A percentile compares a stretch with the other conserved stretches of the same genome.
phyloP scores from a whole-genome alignment of 345 rosid species.

The Aethionema arabicum region DNA sequence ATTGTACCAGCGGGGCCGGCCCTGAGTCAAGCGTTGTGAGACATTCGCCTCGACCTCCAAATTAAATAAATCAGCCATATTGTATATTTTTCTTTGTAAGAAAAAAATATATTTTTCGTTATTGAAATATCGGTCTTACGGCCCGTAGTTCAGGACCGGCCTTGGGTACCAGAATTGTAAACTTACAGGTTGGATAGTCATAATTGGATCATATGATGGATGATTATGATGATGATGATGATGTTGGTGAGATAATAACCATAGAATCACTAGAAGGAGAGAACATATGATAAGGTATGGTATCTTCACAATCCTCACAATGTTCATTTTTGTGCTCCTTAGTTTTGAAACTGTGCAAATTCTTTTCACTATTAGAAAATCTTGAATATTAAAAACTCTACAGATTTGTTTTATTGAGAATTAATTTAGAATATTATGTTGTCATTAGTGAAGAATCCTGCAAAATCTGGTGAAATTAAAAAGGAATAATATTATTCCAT shows the following conservation, averaged over 20 bases:
- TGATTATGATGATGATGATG: not conserved
- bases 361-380: not conserved
- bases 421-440: not conserved
- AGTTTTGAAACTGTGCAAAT: not conserved
- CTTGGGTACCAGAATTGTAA: constrained; percentile 7
- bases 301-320: constrained; percentile 25
- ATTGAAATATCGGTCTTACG: too few relatives aligned
- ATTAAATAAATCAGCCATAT: too few relatives aligned
- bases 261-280: constrained; percentile 25
- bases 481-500: too few relatives aligned
- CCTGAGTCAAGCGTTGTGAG: too few relatives aligned
- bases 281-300: constrained; percentile 10
- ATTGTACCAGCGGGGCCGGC: too few relatives aligned
- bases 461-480: constrained; percentile 7
- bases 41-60: too few relatives aligned
- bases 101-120: too few relatives aligned
- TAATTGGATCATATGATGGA: constrained; percentile 1
- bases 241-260: constrained; percentile 22
- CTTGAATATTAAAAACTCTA: not conserved
- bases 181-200: constrained; percentile 30
- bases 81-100: too few relatives aligned
- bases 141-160: too few relatives aligned
- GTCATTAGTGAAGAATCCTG: constrained; percentile 1
- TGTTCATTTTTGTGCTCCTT: constrained; percentile 9
- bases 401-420: not conserved